Base-by-base conservation (phyloP, 2,329 filamentous ascomycete genomes). In the Fusarium sp. region DNA sequence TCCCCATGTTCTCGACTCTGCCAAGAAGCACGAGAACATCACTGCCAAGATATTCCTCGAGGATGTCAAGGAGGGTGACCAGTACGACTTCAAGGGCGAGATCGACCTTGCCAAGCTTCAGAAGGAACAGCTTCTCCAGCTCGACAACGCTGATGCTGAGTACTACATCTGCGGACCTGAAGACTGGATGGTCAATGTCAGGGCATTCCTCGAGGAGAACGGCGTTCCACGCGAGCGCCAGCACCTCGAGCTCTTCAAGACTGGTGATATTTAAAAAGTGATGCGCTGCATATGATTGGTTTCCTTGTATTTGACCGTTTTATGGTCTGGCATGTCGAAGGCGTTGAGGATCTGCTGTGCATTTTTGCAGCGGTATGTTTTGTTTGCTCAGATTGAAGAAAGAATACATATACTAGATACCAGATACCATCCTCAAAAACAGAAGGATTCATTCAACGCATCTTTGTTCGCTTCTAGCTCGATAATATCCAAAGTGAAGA, bases 161-260 rank as follows among this genome's bases (percentile, higher is more conserved):
- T 95, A 94, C 80, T 95, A 89, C 75, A 82, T 93, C 59, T 95
- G 93, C 77, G 93, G 93, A 0, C 92, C 93, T 0, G 85, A 86
- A 67, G 78, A 80, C 13, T 95, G 94, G 84, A 95, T 95, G 93
- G 75, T 86, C 15, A 87, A 89, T 41, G 83, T 88, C 28, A 83
- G 88, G 71, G 80, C 81, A 13, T 85, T 83, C 73, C 82, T 95
- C 63, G 81, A 85, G 73, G 82, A 76, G 6, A 81, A 84, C 61
- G 91, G 91, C 1, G 91, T 94, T 3, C 80, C 83, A 3, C 80
- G 81, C n/a, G 85, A 86, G 35, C 87, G 89, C 72, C 86, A 93
- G 61, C 87, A 90, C 76, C 85, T 93, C 73, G 92, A 95, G 81
- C 80, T 92, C 35, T 94, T 93, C 73, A 87, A 86, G n/a, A 90